A percentile compares a stretch with the other conserved stretches of the same genome.
These are phyloP conservation scores for Cryptomeria japonica DNA, from an alignment of 75 land plant species.

Conservation along the genomic window DNA sequence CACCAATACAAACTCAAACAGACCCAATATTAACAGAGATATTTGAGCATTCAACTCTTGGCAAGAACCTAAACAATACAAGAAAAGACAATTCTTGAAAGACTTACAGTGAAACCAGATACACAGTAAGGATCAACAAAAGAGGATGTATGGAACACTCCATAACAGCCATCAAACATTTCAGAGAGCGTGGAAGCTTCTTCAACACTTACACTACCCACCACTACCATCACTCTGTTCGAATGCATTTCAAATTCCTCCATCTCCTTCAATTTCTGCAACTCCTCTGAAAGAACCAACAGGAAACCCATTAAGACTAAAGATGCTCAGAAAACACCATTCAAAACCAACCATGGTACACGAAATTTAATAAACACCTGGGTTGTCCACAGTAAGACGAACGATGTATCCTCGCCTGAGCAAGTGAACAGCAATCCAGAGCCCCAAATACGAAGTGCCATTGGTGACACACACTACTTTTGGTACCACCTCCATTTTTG, in stretches of 20 bases:
- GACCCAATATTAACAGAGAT: too few relatives aligned
- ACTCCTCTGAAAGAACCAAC: background rate
- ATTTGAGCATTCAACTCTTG: too few relatives aligned
- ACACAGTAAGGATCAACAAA: constrained; percentile 40
- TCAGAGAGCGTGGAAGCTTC: constrained; percentile 26
- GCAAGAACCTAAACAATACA: background rate
- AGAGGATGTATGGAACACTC: constrained; percentile 55
- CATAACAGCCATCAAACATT: constrained; percentile 55
- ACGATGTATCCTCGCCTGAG: constrained; percentile 21
- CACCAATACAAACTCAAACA: too few relatives aligned
- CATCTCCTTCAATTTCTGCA: constrained; percentile 18
- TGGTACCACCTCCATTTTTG: too few relatives aligned
- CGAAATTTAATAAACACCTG: constrained; percentile 13
- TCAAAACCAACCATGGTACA: background rate
- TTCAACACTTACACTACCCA: constrained; percentile 26
- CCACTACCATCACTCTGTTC: constrained; percentile 19
- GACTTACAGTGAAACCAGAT: constrained; percentile 37
- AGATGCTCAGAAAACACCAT: background rate
- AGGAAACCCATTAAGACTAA: background rate
- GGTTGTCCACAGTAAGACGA: constrained; percentile 21
- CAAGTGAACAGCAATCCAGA: constrained; percentile 18
- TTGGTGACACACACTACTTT: constrained; percentile 37
- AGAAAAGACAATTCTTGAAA: background rate
- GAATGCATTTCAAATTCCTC: constrained; percentile 1
- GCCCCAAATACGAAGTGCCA: constrained; percentile 28